Conservation (phyloP, 768 basidiomycete genomes). For the Boletus sp. region DNA sequence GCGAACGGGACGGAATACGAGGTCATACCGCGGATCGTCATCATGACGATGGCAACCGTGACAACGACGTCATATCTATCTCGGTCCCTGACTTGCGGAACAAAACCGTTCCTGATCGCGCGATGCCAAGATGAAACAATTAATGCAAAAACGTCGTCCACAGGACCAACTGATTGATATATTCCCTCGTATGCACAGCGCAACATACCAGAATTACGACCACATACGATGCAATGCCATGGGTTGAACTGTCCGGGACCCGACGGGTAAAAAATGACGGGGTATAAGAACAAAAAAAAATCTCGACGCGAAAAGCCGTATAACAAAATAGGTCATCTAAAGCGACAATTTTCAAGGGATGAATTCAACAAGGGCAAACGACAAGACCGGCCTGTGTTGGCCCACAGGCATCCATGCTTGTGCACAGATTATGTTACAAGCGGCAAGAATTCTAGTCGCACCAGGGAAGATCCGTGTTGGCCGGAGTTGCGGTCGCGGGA, state of each 20-base stretch:
- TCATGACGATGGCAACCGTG: neutral
- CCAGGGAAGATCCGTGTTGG: constrained; percentile 41
- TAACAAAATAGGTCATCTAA: constrained; percentile 1
- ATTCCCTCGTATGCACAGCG: constrained; percentile 24
- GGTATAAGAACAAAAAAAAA: constrained; percentile 25
- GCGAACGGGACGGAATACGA: constrained; percentile 24
- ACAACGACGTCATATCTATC: too few species aligned
- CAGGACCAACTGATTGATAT: constrained; percentile 13
- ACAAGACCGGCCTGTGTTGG: constrained; percentile 29
- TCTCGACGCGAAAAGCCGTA: neutral
- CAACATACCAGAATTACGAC: constrained; percentile 26
- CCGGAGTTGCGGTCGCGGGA: constrained; percentile 33
- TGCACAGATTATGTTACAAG: neutral
- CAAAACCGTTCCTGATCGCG: too few species aligned
- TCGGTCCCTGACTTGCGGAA: too few species aligned
- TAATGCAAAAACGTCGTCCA: neutral
- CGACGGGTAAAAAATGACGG: constrained; percentile 7
- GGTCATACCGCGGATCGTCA: constrained; percentile 19
- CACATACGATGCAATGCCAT: constrained; percentile 20
- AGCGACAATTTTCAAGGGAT: neutral
- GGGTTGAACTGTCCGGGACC: constrained; percentile 3
- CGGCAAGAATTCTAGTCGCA: constrained; percentile 50
- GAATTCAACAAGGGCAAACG: constrained; percentile 11
- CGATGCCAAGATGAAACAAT: neutral
- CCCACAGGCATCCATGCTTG: constrained; percentile 11